Evolutionary conservation across 1,139 yeast species (phyloP).

Genomic region (Nakaseomyces uthaithaninus): DNA sequence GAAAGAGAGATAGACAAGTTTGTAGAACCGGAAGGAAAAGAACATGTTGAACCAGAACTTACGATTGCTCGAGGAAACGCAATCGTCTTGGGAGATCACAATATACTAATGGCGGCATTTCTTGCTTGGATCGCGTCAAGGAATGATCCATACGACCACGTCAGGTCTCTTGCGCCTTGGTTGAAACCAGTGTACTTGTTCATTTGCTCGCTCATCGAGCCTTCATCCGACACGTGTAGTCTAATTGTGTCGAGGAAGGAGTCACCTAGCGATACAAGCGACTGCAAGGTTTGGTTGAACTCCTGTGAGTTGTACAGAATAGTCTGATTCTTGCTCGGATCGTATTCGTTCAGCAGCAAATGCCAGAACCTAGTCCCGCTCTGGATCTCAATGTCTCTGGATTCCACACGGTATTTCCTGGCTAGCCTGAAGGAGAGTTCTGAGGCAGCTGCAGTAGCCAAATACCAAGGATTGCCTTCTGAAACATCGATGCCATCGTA

Average conservation of each 20-base stretch:
- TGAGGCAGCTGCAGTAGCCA: slow-evolving; percentile 75
- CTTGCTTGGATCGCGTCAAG: slow-evolving; percentile 69
- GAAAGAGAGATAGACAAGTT: too few species aligned
- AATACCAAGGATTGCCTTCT: slow-evolving; percentile 94
- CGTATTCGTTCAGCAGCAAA: slow-evolving; percentile 16
- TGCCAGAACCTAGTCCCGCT: slow-evolving; percentile 25
- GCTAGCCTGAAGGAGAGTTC: slow-evolving; percentile 36
- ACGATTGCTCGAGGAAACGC: too few species aligned
- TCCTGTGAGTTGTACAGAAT: slow-evolving; percentile 39
- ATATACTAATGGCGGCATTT: slow-evolving; percentile 30
- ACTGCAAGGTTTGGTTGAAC: slow-evolving; percentile 39
- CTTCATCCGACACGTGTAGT: slow-evolving; percentile 64
- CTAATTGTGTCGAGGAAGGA: slow-evolving; percentile 66
- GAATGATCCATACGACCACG: slow-evolving; percentile 86
- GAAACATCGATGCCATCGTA: slow-evolving; percentile 71
- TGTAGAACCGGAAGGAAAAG: too few species aligned
- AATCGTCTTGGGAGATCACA: slow-evolving; percentile 22
- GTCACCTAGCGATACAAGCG: slow-evolving; percentile 57
- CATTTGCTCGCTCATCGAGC: slow-evolving; percentile 83
- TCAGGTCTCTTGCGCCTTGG: slow-evolving; percentile 80
- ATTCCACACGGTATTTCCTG: slow-evolving; percentile 30
- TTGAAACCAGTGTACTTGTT: slow-evolving; percentile 71
- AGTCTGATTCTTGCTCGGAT: background rate
- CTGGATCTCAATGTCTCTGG: slow-evolving; percentile 32
- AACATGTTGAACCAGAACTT: too few species aligned